Percentiles rank a stretch among this genome's conserved stretches.
These are phyloP conservation scores for Picea abies DNA, from an alignment of 83 land plant genomes.

Conservation along the genomic window DNA sequence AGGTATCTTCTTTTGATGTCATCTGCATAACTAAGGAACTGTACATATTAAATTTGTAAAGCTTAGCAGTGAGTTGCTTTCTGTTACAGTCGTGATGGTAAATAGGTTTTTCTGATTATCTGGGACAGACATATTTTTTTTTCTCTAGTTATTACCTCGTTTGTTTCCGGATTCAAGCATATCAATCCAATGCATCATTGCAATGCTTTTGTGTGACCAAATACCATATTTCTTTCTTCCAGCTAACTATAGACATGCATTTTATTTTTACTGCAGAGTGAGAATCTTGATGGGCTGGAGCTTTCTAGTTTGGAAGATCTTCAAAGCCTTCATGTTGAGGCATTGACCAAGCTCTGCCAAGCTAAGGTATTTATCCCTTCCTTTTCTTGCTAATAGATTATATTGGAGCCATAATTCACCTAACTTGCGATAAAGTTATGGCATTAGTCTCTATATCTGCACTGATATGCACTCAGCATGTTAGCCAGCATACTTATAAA, in stretches of 20 bases:
- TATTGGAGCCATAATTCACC: too few species aligned
- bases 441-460: too few species aligned
- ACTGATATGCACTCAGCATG: neutral
- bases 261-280: constrained; percentile 23
- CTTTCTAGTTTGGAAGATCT: constrained; percentile 25
- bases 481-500: neutral
- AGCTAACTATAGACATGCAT: constrained; percentile 12
- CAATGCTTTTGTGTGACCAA: neutral
- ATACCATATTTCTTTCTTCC: neutral
- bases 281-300: constrained; percentile 29
- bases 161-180: neutral
- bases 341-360: constrained; percentile 34
- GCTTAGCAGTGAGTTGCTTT: neutral
- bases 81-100: too few species aligned
- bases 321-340: constrained; percentile 35
- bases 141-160: neutral
- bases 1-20: neutral
- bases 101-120: too few species aligned
- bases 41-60: neutral
- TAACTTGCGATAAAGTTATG: too few species aligned
- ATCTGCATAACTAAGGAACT: neutral
- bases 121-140: too few species aligned
- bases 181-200: neutral
- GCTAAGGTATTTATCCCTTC: constrained; percentile 20
- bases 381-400: too few species aligned